A percentile compares a stretch with the other conserved stretches of the same genome.
phyloP scores from a whole-genome alignment of 2,329 filamentous ascomycete species.

The Lizonia empirigonia region DNA sequence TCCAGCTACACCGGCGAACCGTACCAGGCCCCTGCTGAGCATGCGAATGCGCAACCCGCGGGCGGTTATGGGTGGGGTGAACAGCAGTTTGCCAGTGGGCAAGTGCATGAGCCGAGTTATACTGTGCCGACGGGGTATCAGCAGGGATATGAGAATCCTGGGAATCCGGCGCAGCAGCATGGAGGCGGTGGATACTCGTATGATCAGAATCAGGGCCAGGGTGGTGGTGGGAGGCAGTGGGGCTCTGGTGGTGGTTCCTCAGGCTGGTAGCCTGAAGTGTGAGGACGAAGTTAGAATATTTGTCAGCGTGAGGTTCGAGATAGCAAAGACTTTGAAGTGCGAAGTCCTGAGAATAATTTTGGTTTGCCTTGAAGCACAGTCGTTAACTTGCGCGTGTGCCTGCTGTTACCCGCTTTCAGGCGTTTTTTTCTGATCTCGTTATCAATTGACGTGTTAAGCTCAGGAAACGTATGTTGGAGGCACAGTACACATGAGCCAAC shows the following conservation, averaged over 20 bases:
- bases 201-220: conserved; percentile 30
- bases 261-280: conserved; percentile 26
- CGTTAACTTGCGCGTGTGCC: too few species aligned
- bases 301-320: too few species aligned
- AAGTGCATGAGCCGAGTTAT: conserved; percentile 42
- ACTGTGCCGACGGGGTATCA: conserved; percentile 45
- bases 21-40: conserved; percentile 36
- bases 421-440: too few species aligned
- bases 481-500: too few species aligned
- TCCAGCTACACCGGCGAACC: conserved; percentile 39
- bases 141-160: conserved; percentile 45
- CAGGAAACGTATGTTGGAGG: too few species aligned
- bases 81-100: conserved; percentile 40
- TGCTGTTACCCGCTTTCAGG: too few species aligned
- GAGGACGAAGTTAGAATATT: too few species aligned
- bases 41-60: conserved; percentile 32
- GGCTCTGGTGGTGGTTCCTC: conserved; percentile 38
- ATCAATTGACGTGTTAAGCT: too few species aligned
- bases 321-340: too few species aligned
- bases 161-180: conserved; percentile 13
- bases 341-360: too few species aligned
- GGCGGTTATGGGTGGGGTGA: conserved; percentile 35
- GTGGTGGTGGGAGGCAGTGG: conserved; percentile 38
- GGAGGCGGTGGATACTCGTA: conserved; percentile 32
- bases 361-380: too few species aligned